Evolutionary conservation across 2,329 filamentous ascomycete genomes (phyloP), one percentile per base, ranked within the genome.

Genomic region (Xylaria sp.): DNA sequence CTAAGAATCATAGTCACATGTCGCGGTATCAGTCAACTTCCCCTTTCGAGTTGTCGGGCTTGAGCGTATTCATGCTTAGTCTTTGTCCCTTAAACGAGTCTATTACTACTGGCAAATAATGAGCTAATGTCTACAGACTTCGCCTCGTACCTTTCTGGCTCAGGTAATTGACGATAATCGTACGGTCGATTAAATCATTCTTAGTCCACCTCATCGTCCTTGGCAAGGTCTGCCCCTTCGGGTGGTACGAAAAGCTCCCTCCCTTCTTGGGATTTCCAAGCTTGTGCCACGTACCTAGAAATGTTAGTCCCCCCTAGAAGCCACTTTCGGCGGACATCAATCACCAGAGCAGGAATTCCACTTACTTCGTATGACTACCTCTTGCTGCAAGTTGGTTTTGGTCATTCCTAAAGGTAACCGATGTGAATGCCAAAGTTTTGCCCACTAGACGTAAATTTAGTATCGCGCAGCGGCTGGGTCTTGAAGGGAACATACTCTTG

Each of bases 361-460:
- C 77, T 66, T 63, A 86, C 85, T 88, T 88, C 13, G 85, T 88
- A 64, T 88, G 85, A 59, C 84, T 87, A 40, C 85, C 85, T 43
- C 85, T 72, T 0, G 85, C 85, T 9, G 83, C 80, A 3, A 87
- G 66, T 40, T 87, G 78, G 5, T 83, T 84, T 55, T 84, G 79
- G 46, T 70, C 71, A 57, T 87, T 86, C 48, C 71, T 78, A 58
- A 88, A 88, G 0, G 78, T 77, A 16, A 88, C 74, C 0, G 78
- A 80, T 0, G 85, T 88, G 60, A 78, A 88, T 5, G 85, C 85
- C 4, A 88, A 69, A 0, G 80, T 87, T 59, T 81, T 85, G n/a
- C 85, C 85, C 60, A 88, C 83, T 86, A 48, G 5, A 18, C 24
- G 11, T 2, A 13, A 4, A 40, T 21, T 49, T 6, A 37, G 54